These are phyloP conservation scores for Isatis lusitanica DNA, from an alignment of 441 rosid species.

Conservation along the genomic window DNA sequence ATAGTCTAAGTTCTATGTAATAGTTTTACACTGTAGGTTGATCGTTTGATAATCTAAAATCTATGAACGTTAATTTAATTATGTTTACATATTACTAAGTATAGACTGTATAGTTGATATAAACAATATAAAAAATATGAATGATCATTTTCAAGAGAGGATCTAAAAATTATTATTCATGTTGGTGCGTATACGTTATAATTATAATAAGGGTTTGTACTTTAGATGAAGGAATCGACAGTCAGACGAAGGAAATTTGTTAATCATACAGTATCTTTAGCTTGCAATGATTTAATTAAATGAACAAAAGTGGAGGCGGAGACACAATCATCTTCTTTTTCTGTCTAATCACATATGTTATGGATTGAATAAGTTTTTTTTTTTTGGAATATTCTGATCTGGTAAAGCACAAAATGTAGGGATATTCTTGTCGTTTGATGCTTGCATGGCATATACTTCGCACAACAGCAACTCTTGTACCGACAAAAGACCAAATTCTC, in stretches of 20 bases:
- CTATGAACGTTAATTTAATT: not conserved
- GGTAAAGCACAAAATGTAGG: conserved; percentile 15
- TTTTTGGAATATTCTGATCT: conserved; percentile 33
- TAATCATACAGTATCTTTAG: not conserved
- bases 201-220: not conserved
- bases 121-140: not conserved
- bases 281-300: not conserved
- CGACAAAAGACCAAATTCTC: conserved; percentile 7
- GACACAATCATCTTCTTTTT: conserved; percentile 6
- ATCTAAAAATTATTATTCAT: not conserved
- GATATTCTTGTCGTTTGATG: conserved; percentile 34
- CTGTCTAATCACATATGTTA: not conserved
- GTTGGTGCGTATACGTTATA: conserved; percentile 24
- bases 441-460: conserved; percentile 37
- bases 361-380: not conserved
- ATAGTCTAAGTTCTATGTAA: not conserved
- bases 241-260: not conserved
- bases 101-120: not conserved
- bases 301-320: not conserved
- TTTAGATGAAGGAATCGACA: not conserved
- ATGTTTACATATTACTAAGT: not conserved
- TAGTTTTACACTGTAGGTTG: not conserved
- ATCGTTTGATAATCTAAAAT: not conserved
- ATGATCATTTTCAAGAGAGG: not conserved
- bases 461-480: not conserved